Conservation (phyloP, 1,139 yeast genomes). For the Nadsonia starkeyi-henricii region DNA sequence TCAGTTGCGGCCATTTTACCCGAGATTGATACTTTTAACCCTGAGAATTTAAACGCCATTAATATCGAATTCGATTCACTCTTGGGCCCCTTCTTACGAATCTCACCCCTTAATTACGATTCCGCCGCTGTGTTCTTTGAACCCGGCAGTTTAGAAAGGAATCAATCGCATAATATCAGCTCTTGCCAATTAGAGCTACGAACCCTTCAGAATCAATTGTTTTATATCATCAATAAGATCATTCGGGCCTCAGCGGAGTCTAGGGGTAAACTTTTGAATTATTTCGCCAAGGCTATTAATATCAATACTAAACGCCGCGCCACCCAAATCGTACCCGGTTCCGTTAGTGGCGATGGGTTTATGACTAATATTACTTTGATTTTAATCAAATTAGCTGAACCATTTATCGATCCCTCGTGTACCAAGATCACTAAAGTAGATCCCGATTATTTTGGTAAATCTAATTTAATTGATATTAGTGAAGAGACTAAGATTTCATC, state of each 20-base stretch:
- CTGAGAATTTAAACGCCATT: conserved; percentile 29
- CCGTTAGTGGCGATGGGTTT: conserved; percentile 65
- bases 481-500: conserved; percentile 81
- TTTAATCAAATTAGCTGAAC: conserved; percentile 60
- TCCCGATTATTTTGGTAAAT: conserved; percentile 40
- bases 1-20: conserved; percentile 49
- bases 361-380: conserved; percentile 65
- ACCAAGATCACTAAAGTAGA: conserved; percentile 66
- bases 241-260: conserved; percentile 63
- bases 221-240: conserved; percentile 55
- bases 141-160: conserved; percentile 1
- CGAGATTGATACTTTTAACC: conserved; percentile 36
- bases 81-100: conserved; percentile 61
- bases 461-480: conserved; percentile 40
- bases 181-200: conserved; percentile 17
- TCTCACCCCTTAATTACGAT: conserved; percentile 51
- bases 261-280: conserved; percentile 46
- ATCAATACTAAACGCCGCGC: conserved; percentile 80
- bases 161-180: conserved; percentile 2
- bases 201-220: conserved; percentile 29
- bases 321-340: conserved; percentile 17
- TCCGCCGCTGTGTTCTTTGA: conserved; percentile 6
- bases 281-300: conserved; percentile 61
- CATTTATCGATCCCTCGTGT: conserved; percentile 53
- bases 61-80: conserved; percentile 48